A percentile compares a stretch with the other conserved stretches of the same genome.
Conservation (phyloP, 352 stramenopile genomes). For the Blastocystis sp. region DNA sequence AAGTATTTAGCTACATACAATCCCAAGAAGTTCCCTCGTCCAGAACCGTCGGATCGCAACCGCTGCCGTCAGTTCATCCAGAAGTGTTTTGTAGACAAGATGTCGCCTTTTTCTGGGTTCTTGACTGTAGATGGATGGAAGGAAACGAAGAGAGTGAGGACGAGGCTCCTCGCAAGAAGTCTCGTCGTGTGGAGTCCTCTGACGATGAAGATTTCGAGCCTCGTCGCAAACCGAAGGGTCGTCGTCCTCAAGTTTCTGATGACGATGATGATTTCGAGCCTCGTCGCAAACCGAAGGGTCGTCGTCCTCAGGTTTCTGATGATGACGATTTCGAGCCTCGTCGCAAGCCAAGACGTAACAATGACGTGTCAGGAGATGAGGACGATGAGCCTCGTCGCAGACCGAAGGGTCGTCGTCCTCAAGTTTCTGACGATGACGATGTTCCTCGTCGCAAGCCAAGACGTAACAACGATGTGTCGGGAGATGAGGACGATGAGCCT, state of each 20-base stretch:
- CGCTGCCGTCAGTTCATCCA: conserved; percentile 56
- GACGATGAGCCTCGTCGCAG: background rate
- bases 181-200: conserved; percentile 31
- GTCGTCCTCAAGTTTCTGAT: conserved; percentile 56
- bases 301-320: conserved; percentile 34
- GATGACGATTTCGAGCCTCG: conserved; percentile 27
- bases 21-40: conserved; percentile 55
- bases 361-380: conserved; percentile 3
- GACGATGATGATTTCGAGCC: conserved; percentile 44
- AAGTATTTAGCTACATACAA: conserved; percentile 55
- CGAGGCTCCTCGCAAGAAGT: conserved; percentile 21
- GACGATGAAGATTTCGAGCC: conserved; percentile 46
- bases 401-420: background rate
- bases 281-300: conserved; percentile 7
- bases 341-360: background rate
- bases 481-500: conserved; percentile 37
- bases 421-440: background rate
- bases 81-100: conserved; percentile 60
- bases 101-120: background rate
- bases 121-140: conserved; percentile 54
- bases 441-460: background rate
- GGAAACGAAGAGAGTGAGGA: conserved; percentile 49
- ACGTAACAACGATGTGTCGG: conserved; percentile 18
- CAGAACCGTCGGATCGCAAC: background rate
- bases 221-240: conserved; percentile 10